Evolutionary conservation across 2,329 filamentous ascomycete genomes (phyloP), one percentile per base, ranked within the genome.

Genomic region (Neofusicoccum laricinum): DNA sequence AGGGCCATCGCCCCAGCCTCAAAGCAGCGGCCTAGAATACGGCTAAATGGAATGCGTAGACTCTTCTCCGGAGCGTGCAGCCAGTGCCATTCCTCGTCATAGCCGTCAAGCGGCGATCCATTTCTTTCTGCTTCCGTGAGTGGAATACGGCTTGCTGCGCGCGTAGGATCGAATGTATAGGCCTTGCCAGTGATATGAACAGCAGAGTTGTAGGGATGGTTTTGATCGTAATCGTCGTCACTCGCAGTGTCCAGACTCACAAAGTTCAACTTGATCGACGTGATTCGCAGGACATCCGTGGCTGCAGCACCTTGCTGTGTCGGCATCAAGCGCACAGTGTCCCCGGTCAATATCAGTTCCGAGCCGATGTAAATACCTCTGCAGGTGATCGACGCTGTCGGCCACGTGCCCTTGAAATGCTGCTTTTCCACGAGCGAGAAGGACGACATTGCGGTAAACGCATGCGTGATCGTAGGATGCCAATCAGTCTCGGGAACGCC

Each of bases 341-440:
- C 86, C 1, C 84, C 84, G 4, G 82, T 71, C 4, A 79, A 75
- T 11, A 88, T 70, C 34, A 87, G 74, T 69, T 89, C 86, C 2
- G 82, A 70, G 0, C 86, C 86, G 2, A 88, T 71, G 66, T 81
- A 88, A 6, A 87, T 78, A 0, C 82, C 85, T 55, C 79, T 78
- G 64, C 79, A 83, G 61, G 79, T 81, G n/a, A 88, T 77, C 0
- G 73, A 77, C 0, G 83, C 84, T 15, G 82, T 72, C 0, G 85
- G 84, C 84, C 85, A 87, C 1, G 67, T 71, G 0, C 86, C 86
- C 21, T 73, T 78, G 70, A 87, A 85, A 25, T 77, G 79, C 59
- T 81, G 78, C 61, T 82, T 85, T 7, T 83, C 81, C 1, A 86
- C 64, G 0, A 87, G 68, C 7, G 82, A 84, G 63, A 86, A 77